phyloP scores from a whole-genome alignment of 2,329 filamentous ascomycete genomes.

The Claviceps monticola region DNA sequence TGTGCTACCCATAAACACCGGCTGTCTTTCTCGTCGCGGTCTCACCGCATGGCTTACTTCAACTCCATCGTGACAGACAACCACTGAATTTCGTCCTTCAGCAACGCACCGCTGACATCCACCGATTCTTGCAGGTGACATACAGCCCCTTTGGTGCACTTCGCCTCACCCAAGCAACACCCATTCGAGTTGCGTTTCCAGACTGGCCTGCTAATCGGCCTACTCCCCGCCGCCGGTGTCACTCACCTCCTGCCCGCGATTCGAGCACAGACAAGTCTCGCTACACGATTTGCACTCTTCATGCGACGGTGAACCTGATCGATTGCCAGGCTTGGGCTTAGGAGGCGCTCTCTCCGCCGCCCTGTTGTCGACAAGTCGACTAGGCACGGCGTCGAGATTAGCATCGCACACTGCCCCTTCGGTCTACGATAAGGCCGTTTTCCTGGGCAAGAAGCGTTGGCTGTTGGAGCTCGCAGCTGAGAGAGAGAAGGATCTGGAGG shows the following conservation, averaged over 20 bases:
- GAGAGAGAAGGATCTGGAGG: conserved; percentile 15
- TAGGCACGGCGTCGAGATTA: conserved; percentile 11
- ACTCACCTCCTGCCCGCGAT: background rate
- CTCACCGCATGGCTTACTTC: background rate
- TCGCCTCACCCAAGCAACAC: background rate
- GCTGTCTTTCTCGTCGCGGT: conserved; percentile 1
- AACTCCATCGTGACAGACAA: conserved; percentile 1
- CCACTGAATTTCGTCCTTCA: background rate
- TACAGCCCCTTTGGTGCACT: background rate
- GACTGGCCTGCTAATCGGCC: background rate
- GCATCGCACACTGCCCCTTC: conserved; percentile 11
- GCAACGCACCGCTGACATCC: background rate
- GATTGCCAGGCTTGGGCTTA: conserved; percentile 14
- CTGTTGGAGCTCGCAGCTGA: conserved; percentile 12
- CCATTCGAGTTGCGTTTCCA: background rate
- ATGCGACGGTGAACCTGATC: conserved; percentile 21
- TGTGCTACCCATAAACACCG: background rate
- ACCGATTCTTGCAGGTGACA: background rate
- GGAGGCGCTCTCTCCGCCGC: conserved; percentile 19
- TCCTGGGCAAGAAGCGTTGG: conserved; percentile 4
- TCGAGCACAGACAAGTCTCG: background rate
- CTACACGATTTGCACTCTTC: conserved; percentile 1
- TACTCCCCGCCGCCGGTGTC: background rate
- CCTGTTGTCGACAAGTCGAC: conserved; percentile 11
- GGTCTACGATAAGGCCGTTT: conserved; percentile 16